phyloP scores from a whole-genome alignment of 495 filamentous ascomycete species.

The Penicillium diatomitis region DNA sequence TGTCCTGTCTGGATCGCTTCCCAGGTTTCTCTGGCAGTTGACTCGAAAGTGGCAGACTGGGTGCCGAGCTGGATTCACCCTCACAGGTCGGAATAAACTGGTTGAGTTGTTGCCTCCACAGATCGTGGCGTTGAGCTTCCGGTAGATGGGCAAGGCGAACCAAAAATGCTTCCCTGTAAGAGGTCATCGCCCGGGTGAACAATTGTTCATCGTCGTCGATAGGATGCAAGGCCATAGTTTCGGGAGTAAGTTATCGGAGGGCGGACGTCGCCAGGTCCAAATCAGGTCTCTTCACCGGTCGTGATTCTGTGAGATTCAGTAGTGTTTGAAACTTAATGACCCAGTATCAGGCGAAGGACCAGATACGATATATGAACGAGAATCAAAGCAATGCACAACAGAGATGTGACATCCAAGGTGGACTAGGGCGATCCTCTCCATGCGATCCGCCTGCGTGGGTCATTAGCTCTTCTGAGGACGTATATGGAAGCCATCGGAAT shows the following conservation, averaged over 20 bases:
- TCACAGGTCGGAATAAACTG: constrained; percentile 30
- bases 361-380: too few species aligned
- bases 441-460: too few species aligned
- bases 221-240: constrained; percentile 28
- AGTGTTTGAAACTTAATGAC: too few species aligned
- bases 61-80: constrained; percentile 6
- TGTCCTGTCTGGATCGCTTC: constrained; percentile 39
- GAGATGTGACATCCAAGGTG: too few species aligned
- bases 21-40: constrained; percentile 21
- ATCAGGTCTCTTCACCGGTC: too few species aligned
- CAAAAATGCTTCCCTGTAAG: constrained; percentile 39
- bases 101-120: constrained; percentile 35
- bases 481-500: too few species aligned
- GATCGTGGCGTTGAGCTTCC: constrained; percentile 35
- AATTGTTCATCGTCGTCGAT: constrained; percentile 34
- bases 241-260: not conserved
- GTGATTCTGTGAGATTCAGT: too few species aligned
- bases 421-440: too few species aligned
- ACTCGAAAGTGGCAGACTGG: not conserved
- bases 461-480: too few species aligned
- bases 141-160: constrained; percentile 35
- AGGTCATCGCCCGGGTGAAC: constrained; percentile 37
- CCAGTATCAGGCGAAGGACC: too few species aligned
- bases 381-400: too few species aligned
- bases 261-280: not conserved